Evolutionary conservation across 179 eudicot genomes (phyloP).

Genomic region (Sideroxylon spinosum): DNA sequence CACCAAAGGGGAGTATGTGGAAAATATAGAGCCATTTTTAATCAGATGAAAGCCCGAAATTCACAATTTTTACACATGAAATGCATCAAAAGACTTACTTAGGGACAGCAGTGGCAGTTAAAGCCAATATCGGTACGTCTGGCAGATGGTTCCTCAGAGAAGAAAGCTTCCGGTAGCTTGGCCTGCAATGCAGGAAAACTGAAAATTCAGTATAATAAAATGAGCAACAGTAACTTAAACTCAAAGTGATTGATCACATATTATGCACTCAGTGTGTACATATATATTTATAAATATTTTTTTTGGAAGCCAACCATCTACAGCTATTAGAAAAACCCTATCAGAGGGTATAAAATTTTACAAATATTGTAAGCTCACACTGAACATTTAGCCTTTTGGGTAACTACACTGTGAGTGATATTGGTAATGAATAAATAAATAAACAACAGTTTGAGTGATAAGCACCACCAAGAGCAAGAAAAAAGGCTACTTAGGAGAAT

Average conservation of each 20-base stretch:
- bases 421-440: too few relatives aligned
- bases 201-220: not conserved
- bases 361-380: too few relatives aligned
- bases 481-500: too few relatives aligned
- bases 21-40: not conserved
- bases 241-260: not conserved
- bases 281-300: not conserved
- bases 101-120: slow-evolving; percentile 98
- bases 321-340: too few relatives aligned
- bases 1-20: not conserved
- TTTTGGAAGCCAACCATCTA: too few relatives aligned
- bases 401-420: too few relatives aligned
- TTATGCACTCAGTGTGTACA: not conserved
- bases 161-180: slow-evolving; percentile 93
- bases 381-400: too few relatives aligned
- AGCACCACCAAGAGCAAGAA: too few relatives aligned
- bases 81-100: slow-evolving; percentile 53
- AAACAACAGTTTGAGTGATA: too few relatives aligned
- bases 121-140: slow-evolving; percentile 74
- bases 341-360: too few relatives aligned
- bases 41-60: slow-evolving; percentile 1
- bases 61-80: not conserved
- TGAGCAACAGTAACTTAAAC: not conserved
- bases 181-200: slow-evolving; percentile 40
- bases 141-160: slow-evolving; percentile 67